These are phyloP conservation scores for Echites panduratus DNA, from an alignment of 257 asterid species.

Conservation along the genomic window DNA sequence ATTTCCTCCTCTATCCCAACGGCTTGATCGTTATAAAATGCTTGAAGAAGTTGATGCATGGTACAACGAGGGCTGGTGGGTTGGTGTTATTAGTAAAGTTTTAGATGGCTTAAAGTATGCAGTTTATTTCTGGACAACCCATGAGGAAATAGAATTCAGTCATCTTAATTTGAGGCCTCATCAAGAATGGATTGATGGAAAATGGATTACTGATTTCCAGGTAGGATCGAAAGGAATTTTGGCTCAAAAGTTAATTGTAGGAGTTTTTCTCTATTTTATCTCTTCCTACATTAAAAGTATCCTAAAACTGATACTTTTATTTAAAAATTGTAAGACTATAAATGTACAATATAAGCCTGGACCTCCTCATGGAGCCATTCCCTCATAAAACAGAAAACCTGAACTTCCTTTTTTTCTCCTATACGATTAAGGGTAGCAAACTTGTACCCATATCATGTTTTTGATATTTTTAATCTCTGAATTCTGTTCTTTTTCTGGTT, in stretches of 20 bases:
- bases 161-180: slow-evolving; percentile 53
- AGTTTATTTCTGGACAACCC: slow-evolving; percentile 55
- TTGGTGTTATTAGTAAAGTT: slow-evolving; percentile 47
- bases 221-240: slow-evolving; percentile 23
- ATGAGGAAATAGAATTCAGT: slow-evolving; percentile 45
- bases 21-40: slow-evolving; percentile 30
- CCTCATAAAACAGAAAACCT: background rate
- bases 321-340: too few relatives aligned
- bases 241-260: background rate
- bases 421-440: background rate
- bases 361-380: background rate
- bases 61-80: slow-evolving; percentile 83
- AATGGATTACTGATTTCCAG: slow-evolving; percentile 43
- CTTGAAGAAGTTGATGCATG: slow-evolving; percentile 65
- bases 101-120: slow-evolving; percentile 36
- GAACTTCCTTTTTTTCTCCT: background rate
- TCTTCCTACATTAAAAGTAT: background rate
- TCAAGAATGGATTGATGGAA: slow-evolving; percentile 64
- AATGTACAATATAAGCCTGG: too few relatives aligned
- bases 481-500: background rate
- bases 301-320: background rate
- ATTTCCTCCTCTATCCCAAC: slow-evolving; percentile 38
- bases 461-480: background rate
- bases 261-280: too few relatives aligned
- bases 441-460: background rate